A percentile compares a stretch with the other conserved stretches of the same genome.
phyloP scores from a whole-genome alignment of 192 early-diverging fungal genomes.

The Phycomyces blakesleeanus region DNA sequence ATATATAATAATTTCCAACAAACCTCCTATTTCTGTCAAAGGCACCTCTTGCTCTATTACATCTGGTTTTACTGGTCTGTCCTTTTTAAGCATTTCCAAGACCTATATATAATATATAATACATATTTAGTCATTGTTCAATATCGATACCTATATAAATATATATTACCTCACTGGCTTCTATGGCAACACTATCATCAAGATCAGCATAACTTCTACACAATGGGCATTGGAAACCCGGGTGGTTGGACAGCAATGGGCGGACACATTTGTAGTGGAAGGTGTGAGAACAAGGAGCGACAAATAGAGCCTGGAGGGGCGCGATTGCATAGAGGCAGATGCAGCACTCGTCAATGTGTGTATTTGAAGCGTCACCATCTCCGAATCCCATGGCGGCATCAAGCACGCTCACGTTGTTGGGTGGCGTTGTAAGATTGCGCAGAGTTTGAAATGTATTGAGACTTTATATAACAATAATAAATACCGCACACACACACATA shows the following conservation, averaged over 20 bases:
- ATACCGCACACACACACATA: no score
- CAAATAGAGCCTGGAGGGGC: slow-evolving; percentile 79
- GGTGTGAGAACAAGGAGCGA: slow-evolving; percentile 82
- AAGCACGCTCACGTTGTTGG: slow-evolving; percentile 20
- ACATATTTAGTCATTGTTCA: not conserved
- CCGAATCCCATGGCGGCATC: slow-evolving; percentile 31
- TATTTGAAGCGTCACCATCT: not conserved
- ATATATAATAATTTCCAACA: not conserved
- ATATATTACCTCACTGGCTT: slow-evolving; percentile 22
- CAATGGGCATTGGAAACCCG: slow-evolving; percentile 83
- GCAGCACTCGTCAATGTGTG: slow-evolving; percentile 60
- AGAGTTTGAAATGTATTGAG: slow-evolving; percentile 44
- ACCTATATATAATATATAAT: no score
- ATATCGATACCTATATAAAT: not conserved
- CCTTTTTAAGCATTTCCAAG: not conserved
- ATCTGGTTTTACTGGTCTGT: not conserved
- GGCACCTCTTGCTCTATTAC: not conserved
- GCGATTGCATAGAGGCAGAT: slow-evolving; percentile 77
- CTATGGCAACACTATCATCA: slow-evolving; percentile 69
- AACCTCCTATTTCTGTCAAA: not conserved
- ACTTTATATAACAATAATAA: slow-evolving; percentile 17
- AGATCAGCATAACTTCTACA: slow-evolving; percentile 92
- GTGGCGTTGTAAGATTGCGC: slow-evolving; percentile 44
- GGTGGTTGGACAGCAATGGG: slow-evolving; percentile 65
- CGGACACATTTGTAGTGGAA: slow-evolving; percentile 91